Conservation (phyloP, 805 yeast species). For the Candida arabinofermentans region DNA sequence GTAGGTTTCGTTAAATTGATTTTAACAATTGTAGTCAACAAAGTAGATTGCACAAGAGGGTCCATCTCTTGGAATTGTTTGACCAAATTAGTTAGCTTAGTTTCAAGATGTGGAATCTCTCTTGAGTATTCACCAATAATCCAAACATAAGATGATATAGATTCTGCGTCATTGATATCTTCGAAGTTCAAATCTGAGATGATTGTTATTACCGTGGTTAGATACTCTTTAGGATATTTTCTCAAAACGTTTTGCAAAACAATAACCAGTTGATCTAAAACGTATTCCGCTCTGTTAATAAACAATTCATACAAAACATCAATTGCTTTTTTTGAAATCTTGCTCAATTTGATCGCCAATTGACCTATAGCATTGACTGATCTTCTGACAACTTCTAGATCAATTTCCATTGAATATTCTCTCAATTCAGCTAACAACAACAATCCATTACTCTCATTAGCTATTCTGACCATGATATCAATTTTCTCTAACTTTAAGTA, state of each 20-base stretch:
- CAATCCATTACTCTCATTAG: conserved; percentile 54
- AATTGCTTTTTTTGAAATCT: conserved; percentile 51
- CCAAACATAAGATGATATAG: conserved; percentile 62
- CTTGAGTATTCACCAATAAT: conserved; percentile 66
- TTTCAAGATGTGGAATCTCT: conserved; percentile 50
- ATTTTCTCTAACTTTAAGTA: conserved; percentile 74
- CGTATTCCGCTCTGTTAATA: conserved; percentile 59
- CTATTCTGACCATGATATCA: conserved; percentile 68
- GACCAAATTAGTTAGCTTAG: conserved; percentile 42
- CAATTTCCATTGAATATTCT: conserved; percentile 84
- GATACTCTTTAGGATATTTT: conserved; percentile 53
- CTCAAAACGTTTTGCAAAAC: conserved; percentile 65
- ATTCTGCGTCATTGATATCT: conserved; percentile 45
- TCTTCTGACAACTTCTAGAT: conserved; percentile 66
- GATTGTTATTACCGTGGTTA: conserved; percentile 52
- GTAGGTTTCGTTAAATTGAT: conserved; percentile 37
- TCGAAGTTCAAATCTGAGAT: conserved; percentile 43
- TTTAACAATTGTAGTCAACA: conserved; percentile 61
- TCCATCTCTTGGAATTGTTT: conserved; percentile 57
- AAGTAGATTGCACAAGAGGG: conserved; percentile 53
- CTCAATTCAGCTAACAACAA: conserved; percentile 64
- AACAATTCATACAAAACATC: conserved; percentile 57
- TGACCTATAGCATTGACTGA: conserved; percentile 68
- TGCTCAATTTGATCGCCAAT: conserved; percentile 60
- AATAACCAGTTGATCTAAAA: conserved; percentile 55